phyloP scores from a whole-genome alignment of 2,329 filamentous ascomycete genomes.

The Harringtonia lauricola region DNA sequence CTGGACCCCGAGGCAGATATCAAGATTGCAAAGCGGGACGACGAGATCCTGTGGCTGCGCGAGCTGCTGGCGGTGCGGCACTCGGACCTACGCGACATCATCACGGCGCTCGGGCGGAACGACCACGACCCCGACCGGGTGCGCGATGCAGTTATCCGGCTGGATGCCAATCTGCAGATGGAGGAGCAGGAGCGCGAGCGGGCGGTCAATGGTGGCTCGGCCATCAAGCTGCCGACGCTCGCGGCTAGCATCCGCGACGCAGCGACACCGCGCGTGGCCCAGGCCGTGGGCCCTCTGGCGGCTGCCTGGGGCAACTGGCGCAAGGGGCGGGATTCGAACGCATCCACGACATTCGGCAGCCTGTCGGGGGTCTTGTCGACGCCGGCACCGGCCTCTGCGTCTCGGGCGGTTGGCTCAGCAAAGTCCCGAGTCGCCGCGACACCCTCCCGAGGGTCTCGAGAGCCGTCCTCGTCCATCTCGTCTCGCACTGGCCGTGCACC shows the following conservation, averaged over 20 bases:
- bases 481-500: not conserved
- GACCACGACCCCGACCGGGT: constrained; percentile 68
- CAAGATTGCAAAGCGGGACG: constrained; percentile 84
- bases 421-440: constrained; percentile 33
- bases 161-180: constrained; percentile 94
- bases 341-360: constrained; percentile 24
- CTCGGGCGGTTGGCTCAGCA: constrained; percentile 7
- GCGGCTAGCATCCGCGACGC: constrained; percentile 55
- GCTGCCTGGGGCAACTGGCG: constrained; percentile 98
- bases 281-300: constrained; percentile 65
- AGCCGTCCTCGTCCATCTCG: constrained; percentile 35
- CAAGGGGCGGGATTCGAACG: constrained; percentile 45
- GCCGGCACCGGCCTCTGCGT: not conserved
- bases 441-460: constrained; percentile 52
- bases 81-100: constrained; percentile 87
- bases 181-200: constrained; percentile 92
- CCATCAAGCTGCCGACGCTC: constrained; percentile 61
- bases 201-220: constrained; percentile 58
- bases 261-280: constrained; percentile 70
- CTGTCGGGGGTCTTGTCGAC: constrained; percentile 36
- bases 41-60: constrained; percentile 89
- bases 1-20: constrained; percentile 65
- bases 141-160: constrained; percentile 81
- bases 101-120: constrained; percentile 64
- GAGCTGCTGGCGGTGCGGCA: constrained; percentile 85